phyloP scores from a whole-genome alignment of 2,329 filamentous ascomycete species.

The Penicillium sp. region DNA sequence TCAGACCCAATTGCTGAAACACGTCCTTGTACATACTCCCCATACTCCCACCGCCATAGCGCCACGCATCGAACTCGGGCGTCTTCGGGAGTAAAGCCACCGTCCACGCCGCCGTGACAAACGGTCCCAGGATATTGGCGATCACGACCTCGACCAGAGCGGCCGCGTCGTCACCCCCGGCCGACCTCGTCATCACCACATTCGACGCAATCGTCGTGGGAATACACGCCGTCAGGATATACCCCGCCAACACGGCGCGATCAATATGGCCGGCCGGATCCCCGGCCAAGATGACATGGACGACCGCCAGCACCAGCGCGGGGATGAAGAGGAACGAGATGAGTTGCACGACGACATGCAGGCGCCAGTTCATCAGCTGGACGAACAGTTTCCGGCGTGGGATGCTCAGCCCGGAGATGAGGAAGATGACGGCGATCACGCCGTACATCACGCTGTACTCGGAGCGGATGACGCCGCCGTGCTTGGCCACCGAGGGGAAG shows the following conservation, averaged over 20 bases:
- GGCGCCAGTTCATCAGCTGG: slow-evolving; percentile 64
- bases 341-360: slow-evolving; percentile 65
- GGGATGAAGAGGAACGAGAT: slow-evolving; percentile 67
- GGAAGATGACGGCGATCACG: slow-evolving; percentile 66
- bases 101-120: slow-evolving; percentile 63
- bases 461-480: slow-evolving; percentile 41
- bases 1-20: slow-evolving; percentile 66
- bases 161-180: slow-evolving; percentile 65
- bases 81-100: slow-evolving; percentile 53
- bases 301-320: slow-evolving; percentile 57
- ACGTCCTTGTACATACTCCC: slow-evolving; percentile 63
- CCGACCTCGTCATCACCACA: slow-evolving; percentile 68
- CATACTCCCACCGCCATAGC: slow-evolving; percentile 53
- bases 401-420: slow-evolving; percentile 68
- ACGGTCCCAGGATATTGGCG: slow-evolving; percentile 66
- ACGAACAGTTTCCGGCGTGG: slow-evolving; percentile 59
- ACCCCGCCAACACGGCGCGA: slow-evolving; percentile 63
- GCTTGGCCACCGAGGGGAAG: slow-evolving; percentile 52
- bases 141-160: slow-evolving; percentile 67
- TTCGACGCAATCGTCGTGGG: slow-evolving; percentile 72
- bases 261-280: slow-evolving; percentile 53
- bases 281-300: slow-evolving; percentile 52
- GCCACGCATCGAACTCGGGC: slow-evolving; percentile 35
- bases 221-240: slow-evolving; percentile 65
- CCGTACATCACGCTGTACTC: slow-evolving; percentile 60